Evolutionary conservation across 2,329 filamentous ascomycete species (phyloP), one percentile per base, ranked within the genome.

Genomic region (Fonsecaea pedrosoi): DNA sequence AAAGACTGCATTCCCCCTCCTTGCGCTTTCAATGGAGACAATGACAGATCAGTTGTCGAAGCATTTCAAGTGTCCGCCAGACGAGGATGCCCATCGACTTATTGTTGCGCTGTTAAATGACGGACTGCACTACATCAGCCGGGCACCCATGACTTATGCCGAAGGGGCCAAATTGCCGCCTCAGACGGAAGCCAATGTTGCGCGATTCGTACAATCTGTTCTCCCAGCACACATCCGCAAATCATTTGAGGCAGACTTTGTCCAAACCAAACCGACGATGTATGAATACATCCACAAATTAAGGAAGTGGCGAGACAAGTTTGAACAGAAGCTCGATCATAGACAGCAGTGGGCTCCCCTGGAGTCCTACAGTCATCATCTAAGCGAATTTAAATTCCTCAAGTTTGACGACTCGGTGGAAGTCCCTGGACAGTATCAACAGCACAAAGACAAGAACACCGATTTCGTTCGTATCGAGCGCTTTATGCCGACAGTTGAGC

Each of bases 1-100:
- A 62, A 98, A 99, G 84, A 98, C 95, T 6, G 94, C 94, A 0
- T 99, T 98, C 83, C 95, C 95, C 30, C 85, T 99, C 18, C 86
- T 99, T 73, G 95, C 96, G 9, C 83, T 98, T 53, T 97, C 94
- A 0, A 98, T 99, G 95, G 95, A 99, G 81, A 97, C 94, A 0
- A 99, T 98, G 93, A 94, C 98, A 35, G 95, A 99, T 76, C 94
- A 98, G 79, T 97, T 99, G 66, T 91, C 95, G 78, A 98, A 98
- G 83, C 91, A 98, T 80, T 99, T 99, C 86, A 99, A 99, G 81
- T 98, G 95, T 74, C 94, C 94, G 13, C 94, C 94, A 0, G 95
- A 99, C 74, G 95, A 99, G 78, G 95, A 99, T 81, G 96, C 95
- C 1, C 98, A 98, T 79, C 87, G 95, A 58, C 85, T 99, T 15